Conservation (phyloP, 208 protist genomes). For the Leishmania major region DNA sequence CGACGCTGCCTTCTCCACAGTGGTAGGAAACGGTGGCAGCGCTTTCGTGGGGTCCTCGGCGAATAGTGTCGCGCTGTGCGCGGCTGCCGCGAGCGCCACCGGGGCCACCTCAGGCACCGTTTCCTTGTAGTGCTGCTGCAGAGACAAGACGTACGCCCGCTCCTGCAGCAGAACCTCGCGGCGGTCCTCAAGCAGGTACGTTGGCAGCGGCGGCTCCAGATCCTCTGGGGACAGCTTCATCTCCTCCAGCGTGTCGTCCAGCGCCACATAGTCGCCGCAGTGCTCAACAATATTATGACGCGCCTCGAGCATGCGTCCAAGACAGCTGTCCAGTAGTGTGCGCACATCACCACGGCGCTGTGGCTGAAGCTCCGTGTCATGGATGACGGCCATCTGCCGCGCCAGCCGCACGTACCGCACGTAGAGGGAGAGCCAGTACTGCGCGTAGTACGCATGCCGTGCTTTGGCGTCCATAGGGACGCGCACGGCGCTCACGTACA, state of each 20-base stretch:
- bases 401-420: slow-evolving; percentile 91
- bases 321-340: slow-evolving; percentile 86
- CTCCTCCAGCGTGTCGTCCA: slow-evolving; percentile 93
- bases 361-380: slow-evolving; percentile 94
- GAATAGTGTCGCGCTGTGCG: slow-evolving; percentile 18
- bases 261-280: slow-evolving; percentile 82
- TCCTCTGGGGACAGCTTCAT: slow-evolving; percentile 89
- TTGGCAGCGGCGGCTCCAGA: slow-evolving; percentile 84
- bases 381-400: slow-evolving; percentile 72
- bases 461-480: slow-evolving; percentile 44
- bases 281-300: slow-evolving; percentile 73
- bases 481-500: slow-evolving; percentile 39
- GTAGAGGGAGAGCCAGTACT: slow-evolving; percentile 90
- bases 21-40: slow-evolving; percentile 12
- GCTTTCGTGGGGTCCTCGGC: slow-evolving; percentile 38
- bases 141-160: slow-evolving; percentile 72
- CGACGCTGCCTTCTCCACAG: background rate
- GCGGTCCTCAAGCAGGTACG: slow-evolving; percentile 91
- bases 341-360: slow-evolving; percentile 94
- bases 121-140: slow-evolving; percentile 75
- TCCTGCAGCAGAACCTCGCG: slow-evolving; percentile 63
- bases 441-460: slow-evolving; percentile 63
- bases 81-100: slow-evolving; percentile 44
- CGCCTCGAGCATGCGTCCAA: slow-evolving; percentile 95
- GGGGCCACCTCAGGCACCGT: slow-evolving; percentile 66